phyloP scores from a whole-genome alignment of 2,329 filamentous ascomycete species.

The Magnaporthiopsis rhizophila region DNA sequence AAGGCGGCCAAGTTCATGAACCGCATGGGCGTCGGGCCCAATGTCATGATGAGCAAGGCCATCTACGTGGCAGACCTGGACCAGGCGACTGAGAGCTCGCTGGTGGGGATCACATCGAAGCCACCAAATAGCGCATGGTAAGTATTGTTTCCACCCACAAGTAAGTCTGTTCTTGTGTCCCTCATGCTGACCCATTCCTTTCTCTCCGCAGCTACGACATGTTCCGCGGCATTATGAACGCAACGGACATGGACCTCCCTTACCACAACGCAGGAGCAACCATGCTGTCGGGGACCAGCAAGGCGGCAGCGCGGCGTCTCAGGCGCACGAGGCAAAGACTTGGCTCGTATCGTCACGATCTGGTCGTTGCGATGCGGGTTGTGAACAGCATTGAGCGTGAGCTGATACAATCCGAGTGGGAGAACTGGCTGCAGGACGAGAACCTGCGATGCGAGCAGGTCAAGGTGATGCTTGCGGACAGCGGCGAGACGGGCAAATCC shows the following conservation, averaged over 20 bases:
- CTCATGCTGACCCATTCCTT: background rate
- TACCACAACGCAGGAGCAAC: slow-evolving; percentile 43
- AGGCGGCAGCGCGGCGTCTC: slow-evolving; percentile 55
- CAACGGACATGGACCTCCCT: slow-evolving; percentile 49
- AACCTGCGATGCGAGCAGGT: slow-evolving; percentile 63
- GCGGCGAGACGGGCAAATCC: slow-evolving; percentile 7
- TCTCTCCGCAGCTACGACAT: slow-evolving; percentile 41
- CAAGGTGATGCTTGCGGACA: slow-evolving; percentile 31
- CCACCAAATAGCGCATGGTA: slow-evolving; percentile 43
- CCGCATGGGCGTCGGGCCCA: slow-evolving; percentile 69
- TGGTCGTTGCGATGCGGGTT: slow-evolving; percentile 82
- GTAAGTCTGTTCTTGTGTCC: background rate
- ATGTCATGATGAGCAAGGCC: slow-evolving; percentile 73
- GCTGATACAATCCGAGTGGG: slow-evolving; percentile 81
- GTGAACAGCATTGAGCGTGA: slow-evolving; percentile 86
- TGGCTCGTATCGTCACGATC: slow-evolving; percentile 77
- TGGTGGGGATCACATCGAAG: slow-evolving; percentile 23
- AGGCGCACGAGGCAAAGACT: slow-evolving; percentile 76
- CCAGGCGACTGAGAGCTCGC: slow-evolving; percentile 40
- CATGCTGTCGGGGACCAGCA: slow-evolving; percentile 39
- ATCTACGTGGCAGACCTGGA: slow-evolving; percentile 79
- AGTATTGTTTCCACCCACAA: slow-evolving; percentile 12
- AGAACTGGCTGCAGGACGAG: slow-evolving; percentile 83
- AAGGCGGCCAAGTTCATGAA: slow-evolving; percentile 75
- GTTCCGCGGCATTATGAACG: slow-evolving; percentile 51